Conservation (phyloP, 768 basidiomycete genomes). For the Pisolithus microcarpus region DNA sequence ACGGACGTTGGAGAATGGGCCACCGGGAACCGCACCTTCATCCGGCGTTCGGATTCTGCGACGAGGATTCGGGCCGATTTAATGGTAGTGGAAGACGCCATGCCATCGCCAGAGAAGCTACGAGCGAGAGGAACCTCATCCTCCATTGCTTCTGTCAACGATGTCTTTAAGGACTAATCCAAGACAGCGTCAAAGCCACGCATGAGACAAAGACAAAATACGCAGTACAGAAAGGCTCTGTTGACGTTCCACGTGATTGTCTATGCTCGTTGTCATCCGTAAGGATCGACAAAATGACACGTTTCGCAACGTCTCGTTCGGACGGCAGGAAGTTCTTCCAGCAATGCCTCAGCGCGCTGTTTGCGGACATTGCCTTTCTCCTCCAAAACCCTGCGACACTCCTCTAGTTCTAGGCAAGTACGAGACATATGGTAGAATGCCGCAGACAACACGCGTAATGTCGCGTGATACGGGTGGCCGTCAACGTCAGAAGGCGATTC, state of each 20-base stretch:
- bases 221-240: conserved; percentile 54
- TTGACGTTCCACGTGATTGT: conserved; percentile 46
- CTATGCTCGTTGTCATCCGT: conserved; percentile 36
- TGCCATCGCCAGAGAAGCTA: conserved; percentile 19
- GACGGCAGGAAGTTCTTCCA: conserved; percentile 51
- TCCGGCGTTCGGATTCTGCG: too few species aligned
- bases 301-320: conserved; percentile 61
- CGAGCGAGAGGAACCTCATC: conserved; percentile 41
- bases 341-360: conserved; percentile 44
- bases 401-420: conserved; percentile 58
- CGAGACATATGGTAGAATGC: conserved; percentile 54
- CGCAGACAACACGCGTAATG: conserved; percentile 62
- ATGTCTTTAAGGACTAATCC: conserved; percentile 39
- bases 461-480: conserved; percentile 56
- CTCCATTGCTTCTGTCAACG: conserved; percentile 38
- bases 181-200: neutral
- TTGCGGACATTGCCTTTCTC: conserved; percentile 55
- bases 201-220: neutral
- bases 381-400: conserved; percentile 40
- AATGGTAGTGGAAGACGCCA: conserved; percentile 11
- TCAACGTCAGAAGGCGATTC: conserved; percentile 42
- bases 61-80: neutral
- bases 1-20: conserved; percentile 2
- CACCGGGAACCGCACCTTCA: neutral
- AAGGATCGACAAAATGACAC: conserved; percentile 63